These are phyloP conservation scores for Cladobotryum protrusum DNA, from an alignment of 2,329 filamentous ascomycete genomes.

Conservation along the genomic window DNA sequence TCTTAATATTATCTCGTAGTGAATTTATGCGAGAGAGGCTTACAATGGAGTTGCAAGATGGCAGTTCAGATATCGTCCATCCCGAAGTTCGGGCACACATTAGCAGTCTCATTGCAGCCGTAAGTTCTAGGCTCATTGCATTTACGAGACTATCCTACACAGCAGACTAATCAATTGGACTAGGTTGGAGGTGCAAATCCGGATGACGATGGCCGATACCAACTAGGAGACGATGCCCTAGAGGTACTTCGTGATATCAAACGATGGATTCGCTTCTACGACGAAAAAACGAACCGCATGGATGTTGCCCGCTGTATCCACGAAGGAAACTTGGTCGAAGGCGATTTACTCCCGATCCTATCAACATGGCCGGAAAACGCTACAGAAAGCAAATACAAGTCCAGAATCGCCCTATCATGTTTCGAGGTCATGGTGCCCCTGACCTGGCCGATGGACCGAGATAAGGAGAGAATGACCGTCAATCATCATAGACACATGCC, in stretches of 20 bases:
- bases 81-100: slow-evolving; percentile 90
- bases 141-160: not conserved
- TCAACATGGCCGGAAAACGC: slow-evolving; percentile 71
- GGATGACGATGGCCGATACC: slow-evolving; percentile 75
- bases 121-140: slow-evolving; percentile 41
- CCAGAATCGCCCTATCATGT: slow-evolving; percentile 75
- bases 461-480: slow-evolving; percentile 73
- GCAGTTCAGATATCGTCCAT: slow-evolving; percentile 62
- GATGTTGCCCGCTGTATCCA: slow-evolving; percentile 90
- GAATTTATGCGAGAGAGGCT: not conserved
- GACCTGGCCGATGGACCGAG: slow-evolving; percentile 86
- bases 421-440: slow-evolving; percentile 86
- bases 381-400: slow-evolving; percentile 66
- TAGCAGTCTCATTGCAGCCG: slow-evolving; percentile 87
- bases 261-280: slow-evolving; percentile 90
- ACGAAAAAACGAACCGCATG: slow-evolving; percentile 87
- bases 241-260: slow-evolving; percentile 90
- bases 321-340: slow-evolving; percentile 85
- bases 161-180: slow-evolving; percentile 13
- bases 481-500: slow-evolving; percentile 92
- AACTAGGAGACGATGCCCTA: slow-evolving; percentile 86
- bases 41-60: slow-evolving; percentile 50
- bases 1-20: not conserved
- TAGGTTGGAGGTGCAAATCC: slow-evolving; percentile 79
- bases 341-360: slow-evolving; percentile 85